Conservation (phyloP, 345 rosid species). For the Salix koriyanagi region DNA sequence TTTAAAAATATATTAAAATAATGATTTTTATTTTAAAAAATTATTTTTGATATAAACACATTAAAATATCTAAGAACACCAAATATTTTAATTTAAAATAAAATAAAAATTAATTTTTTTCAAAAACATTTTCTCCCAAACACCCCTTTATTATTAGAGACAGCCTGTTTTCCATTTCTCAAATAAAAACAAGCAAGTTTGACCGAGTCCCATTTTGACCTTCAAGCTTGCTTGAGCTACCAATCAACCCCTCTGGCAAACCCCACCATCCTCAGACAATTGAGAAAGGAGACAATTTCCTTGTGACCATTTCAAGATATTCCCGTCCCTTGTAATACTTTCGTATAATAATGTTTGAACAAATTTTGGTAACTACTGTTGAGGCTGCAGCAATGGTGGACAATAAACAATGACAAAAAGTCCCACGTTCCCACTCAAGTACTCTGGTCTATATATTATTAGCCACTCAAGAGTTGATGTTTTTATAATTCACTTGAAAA, state of each 20-base stretch:
- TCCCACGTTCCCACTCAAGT: neutral
- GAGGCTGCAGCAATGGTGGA: neutral
- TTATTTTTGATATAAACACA: no score
- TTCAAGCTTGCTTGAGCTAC: neutral
- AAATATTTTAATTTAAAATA: no score
- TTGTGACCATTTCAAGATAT: neutral
- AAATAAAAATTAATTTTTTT: no score
- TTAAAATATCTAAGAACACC: no score
- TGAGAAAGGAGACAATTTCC: neutral
- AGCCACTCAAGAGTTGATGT: no score
- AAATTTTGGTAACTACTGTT: neutral
- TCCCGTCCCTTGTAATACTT: neutral
- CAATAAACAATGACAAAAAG: neutral
- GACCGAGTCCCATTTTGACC: neutral
- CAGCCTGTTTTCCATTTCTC: neutral
- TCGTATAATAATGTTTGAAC: neutral
- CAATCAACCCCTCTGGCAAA: neutral
- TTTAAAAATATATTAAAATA: no score
- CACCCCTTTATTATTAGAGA: neutral
- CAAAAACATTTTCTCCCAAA: no score
- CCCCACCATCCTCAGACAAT: neutral
- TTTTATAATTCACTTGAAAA: no score
- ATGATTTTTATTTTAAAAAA: no score
- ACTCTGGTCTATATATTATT: no score
- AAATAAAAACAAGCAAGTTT: neutral